These are phyloP conservation scores for Drechslerella dactyloides DNA, from an alignment of 2,329 filamentous ascomycete genomes.

Conservation along the genomic window DNA sequence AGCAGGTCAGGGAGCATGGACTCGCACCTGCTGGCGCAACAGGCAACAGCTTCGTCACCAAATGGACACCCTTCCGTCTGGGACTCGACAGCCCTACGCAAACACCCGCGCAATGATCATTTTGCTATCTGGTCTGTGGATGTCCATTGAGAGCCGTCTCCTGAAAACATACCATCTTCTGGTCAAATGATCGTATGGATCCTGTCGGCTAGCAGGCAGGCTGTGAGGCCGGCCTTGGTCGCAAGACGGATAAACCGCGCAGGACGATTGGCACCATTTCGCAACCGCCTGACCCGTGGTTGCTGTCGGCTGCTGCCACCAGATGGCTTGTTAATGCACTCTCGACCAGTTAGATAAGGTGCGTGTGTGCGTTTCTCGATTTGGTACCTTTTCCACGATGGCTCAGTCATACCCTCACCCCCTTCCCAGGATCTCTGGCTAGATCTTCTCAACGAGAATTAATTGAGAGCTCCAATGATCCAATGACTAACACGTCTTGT, in stretches of 20 bases:
- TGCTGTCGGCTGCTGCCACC: conserved; percentile 23
- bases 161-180: conserved; percentile 6
- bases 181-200: conserved; percentile 52
- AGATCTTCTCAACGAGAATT: conserved; percentile 42
- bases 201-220: conserved; percentile 50
- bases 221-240: conserved; percentile 42
- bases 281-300: conserved; percentile 31
- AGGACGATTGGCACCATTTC: conserved; percentile 38
- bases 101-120: conserved; percentile 48
- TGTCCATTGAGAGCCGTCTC: conserved; percentile 20
- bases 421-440: conserved; percentile 38
- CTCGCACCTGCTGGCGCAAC: conserved; percentile 19
- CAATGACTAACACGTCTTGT: conserved; percentile 49
- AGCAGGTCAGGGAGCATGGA: conserved; percentile 7
- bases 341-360: conserved; percentile 43
- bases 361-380: conserved; percentile 19
- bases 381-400: conserved; percentile 21
- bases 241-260: conserved; percentile 36
- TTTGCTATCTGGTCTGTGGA: conserved; percentile 31
- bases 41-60: conserved; percentile 49
- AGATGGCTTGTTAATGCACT: conserved; percentile 32
- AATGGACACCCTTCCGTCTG: conserved; percentile 37
- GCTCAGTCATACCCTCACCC: conserved; percentile 45
- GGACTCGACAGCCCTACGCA: conserved; percentile 25
- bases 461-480: conserved; percentile 22